phyloP scores from a whole-genome alignment of 768 basidiomycete genomes.

The Brasilioporus rufonigricans region DNA sequence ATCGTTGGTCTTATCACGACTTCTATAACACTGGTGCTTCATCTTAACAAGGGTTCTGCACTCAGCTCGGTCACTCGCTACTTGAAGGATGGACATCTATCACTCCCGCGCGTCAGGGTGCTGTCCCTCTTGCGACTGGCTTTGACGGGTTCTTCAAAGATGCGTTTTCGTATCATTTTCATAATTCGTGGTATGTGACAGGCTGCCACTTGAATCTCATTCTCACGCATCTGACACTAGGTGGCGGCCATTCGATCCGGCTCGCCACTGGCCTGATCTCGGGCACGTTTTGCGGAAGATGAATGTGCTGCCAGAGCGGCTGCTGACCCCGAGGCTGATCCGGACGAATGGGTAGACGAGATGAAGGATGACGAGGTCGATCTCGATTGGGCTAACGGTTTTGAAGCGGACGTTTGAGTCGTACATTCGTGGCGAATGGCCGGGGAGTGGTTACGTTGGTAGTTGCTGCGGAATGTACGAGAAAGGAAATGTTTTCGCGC shows the following conservation, averaged over 20 bases:
- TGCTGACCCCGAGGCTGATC: conserved; percentile 5
- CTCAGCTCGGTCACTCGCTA: too few relatives aligned
- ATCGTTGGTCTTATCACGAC: too few relatives aligned
- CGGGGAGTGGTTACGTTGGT: conserved; percentile 43
- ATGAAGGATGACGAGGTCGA: conserved; percentile 58
- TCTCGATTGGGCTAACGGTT: conserved; percentile 30
- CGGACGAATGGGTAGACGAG: too few relatives aligned
- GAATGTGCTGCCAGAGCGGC: conserved; percentile 62
- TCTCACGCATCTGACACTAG: conserved; percentile 37
- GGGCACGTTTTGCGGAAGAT: conserved; percentile 74
- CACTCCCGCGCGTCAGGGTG: too few relatives aligned
- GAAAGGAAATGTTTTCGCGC: conserved; percentile 29
- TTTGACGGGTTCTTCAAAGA: too few relatives aligned
- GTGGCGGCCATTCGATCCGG: conserved; percentile 92
- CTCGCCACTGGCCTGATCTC: conserved; percentile 89
- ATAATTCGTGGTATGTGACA: too few relatives aligned
- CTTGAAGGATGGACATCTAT: too few relatives aligned
- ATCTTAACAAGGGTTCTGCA: too few relatives aligned
- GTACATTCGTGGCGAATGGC: too few relatives aligned
- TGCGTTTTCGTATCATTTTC: too few relatives aligned
- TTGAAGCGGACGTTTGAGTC: conserved; percentile 85
- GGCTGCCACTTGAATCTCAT: background rate
- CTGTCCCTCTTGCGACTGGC: too few relatives aligned
- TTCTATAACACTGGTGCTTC: too few relatives aligned
- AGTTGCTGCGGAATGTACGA: conserved; percentile 26